phyloP scores from a whole-genome alignment of 2,329 filamentous ascomycete genomes.

The Fusarium solani-melongenae region DNA sequence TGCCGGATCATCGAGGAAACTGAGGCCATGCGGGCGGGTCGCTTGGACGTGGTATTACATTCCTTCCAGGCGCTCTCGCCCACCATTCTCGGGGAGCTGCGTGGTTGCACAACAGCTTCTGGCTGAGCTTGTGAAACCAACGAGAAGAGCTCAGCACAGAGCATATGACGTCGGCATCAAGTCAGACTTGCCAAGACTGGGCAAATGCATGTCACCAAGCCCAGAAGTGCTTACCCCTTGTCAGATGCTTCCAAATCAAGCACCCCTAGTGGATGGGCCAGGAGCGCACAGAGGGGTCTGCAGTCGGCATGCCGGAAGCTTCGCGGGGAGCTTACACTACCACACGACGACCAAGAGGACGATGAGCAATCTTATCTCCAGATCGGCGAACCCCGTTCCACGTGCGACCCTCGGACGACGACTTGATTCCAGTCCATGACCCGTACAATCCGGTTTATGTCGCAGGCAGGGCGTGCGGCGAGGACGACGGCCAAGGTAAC shows the following conservation, averaged over 20 bases:
- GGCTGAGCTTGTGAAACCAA: constrained; percentile 10
- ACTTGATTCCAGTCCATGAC: constrained; percentile 28
- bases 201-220: constrained; percentile 32
- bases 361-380: constrained; percentile 21
- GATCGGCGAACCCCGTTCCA: constrained; percentile 32
- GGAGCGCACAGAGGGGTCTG: constrained; percentile 11
- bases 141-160: neutral
- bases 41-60: constrained; percentile 2
- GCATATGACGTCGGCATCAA: constrained; percentile 40
- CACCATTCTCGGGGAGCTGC: constrained; percentile 7
- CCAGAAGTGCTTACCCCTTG: constrained; percentile 26
- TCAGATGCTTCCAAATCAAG: constrained; percentile 14
- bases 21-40: neutral
- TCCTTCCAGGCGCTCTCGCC: constrained; percentile 6
- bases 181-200: constrained; percentile 36
- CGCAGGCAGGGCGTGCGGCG: neutral
- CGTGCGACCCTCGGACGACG: constrained; percentile 17
- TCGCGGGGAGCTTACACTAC: neutral
- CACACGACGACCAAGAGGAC: neutral
- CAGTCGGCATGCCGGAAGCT: constrained; percentile 24
- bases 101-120: constrained; percentile 17
- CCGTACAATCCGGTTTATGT: constrained; percentile 31
- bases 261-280: constrained; percentile 17
- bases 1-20: neutral
- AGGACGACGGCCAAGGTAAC: constrained; percentile 4